Conservation (phyloP, 345 rosid genomes). For the Pistacia integerrima region DNA sequence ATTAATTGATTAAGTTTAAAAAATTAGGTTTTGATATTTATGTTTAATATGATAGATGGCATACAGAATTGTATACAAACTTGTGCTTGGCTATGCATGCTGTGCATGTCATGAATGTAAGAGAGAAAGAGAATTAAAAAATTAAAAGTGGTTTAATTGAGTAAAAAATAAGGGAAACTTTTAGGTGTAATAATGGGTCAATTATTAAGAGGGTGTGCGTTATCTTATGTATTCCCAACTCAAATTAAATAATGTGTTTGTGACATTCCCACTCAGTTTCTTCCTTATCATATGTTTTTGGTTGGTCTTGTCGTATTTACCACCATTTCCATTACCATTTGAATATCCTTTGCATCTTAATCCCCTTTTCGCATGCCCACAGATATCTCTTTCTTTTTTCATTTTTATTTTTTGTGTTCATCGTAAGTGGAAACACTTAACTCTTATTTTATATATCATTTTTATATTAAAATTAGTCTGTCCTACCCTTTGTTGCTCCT, state of each 20-base stretch:
- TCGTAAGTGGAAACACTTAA: too few species aligned
- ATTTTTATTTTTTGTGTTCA: too few species aligned
- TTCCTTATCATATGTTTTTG: constrained; percentile 22
- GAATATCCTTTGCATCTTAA: constrained; percentile 8
- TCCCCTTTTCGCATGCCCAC: not conserved
- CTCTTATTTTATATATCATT: too few species aligned
- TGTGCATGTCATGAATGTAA: not conserved
- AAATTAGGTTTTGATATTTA: not conserved
- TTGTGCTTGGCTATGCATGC: too few species aligned
- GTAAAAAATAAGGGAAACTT: constrained; percentile 32
- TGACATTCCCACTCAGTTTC: constrained; percentile 35
- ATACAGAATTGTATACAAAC: not conserved
- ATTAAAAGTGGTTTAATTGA: not conserved
- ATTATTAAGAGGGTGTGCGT: constrained; percentile 43
- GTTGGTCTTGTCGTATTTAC: constrained; percentile 41
- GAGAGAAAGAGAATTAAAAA: not conserved
- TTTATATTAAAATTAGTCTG: too few species aligned
- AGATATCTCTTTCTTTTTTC: constrained; percentile 11
- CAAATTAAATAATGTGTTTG: constrained; percentile 22
- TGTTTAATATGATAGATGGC: not conserved
- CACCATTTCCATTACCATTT: constrained; percentile 15
- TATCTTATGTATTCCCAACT: constrained; percentile 25
- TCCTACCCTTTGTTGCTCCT: too few species aligned
- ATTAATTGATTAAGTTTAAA: too few species aligned
- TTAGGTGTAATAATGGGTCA: constrained; percentile 55